Percentiles rank a stretch among this genome's conserved stretches.
Conservation (phyloP, 1,284 basidiomycete genomes). For the Stygiomarasmius scandens region DNA sequence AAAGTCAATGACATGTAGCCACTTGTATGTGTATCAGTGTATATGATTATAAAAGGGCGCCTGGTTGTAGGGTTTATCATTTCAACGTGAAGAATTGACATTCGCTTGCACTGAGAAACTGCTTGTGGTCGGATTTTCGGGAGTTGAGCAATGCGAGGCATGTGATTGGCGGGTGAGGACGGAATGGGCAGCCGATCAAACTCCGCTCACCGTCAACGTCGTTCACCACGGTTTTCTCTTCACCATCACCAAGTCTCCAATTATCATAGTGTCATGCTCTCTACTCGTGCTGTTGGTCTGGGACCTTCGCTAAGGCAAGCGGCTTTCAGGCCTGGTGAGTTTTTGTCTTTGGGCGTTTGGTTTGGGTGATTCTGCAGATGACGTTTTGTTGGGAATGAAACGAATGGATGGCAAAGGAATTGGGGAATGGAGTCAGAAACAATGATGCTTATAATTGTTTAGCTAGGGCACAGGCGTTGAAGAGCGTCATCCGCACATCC, state of each 20-base stretch:
- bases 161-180: background rate
- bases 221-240: conserved; percentile 14
- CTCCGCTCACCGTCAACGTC: background rate
- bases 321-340: conserved; percentile 53
- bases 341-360: background rate
- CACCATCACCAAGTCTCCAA: conserved; percentile 6
- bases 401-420: background rate
- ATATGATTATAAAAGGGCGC: too few species aligned
- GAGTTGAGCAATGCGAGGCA: background rate
- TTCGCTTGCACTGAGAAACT: too few species aligned
- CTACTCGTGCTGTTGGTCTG: conserved; percentile 54
- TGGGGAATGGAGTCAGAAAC: background rate
- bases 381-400: background rate
- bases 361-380: background rate
- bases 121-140: too few species aligned
- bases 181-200: background rate
- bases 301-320: conserved; percentile 55
- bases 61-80: too few species aligned
- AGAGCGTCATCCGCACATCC: conserved; percentile 40
- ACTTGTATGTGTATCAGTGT: too few species aligned
- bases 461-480: conserved; percentile 14
- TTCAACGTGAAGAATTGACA: too few species aligned
- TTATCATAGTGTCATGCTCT: conserved; percentile 48
- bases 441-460: background rate
- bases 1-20: too few species aligned